A percentile compares a stretch with the other conserved stretches of the same genome.
Evolutionary conservation across 768 basidiomycete species (phyloP).

Genomic region (Heimioporus sp.): DNA sequence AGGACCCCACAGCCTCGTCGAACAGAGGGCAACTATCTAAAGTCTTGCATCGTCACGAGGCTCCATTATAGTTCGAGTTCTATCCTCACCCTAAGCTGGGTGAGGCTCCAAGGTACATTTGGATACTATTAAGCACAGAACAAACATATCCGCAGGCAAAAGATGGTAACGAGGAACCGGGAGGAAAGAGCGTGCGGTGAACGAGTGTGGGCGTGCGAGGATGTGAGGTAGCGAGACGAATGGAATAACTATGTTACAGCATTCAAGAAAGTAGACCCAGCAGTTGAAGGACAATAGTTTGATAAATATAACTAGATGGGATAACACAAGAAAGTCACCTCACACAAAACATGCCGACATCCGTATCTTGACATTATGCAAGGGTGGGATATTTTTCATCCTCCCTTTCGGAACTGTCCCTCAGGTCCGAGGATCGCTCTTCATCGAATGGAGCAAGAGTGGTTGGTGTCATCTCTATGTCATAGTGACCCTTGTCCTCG

Average conservation of each 20-base stretch:
- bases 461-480: constrained; percentile 16
- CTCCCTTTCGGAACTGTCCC: constrained; percentile 15
- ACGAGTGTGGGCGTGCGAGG: no score
- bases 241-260: neutral
- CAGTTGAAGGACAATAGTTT: no score
- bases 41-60: no score
- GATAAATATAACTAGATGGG: neutral
- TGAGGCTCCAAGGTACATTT: no score
- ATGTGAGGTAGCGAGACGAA: no score
- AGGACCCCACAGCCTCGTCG: no score
- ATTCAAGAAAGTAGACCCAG: neutral
- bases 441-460: constrained; percentile 9
- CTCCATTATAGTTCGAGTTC: no score
- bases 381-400: constrained; percentile 15
- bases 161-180: no score
- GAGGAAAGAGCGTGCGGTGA: neutral
- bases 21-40: no score
- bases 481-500: constrained; percentile 20
- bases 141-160: no score
- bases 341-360: neutral
- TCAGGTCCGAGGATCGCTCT: constrained; percentile 10
- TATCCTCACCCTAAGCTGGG: no score
- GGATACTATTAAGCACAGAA: no score
- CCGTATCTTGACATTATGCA: constrained; percentile 6
- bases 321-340: neutral